Conservation (phyloP, 192 early-diverging fungal genomes). For the Umbelopsis vinacea region DNA sequence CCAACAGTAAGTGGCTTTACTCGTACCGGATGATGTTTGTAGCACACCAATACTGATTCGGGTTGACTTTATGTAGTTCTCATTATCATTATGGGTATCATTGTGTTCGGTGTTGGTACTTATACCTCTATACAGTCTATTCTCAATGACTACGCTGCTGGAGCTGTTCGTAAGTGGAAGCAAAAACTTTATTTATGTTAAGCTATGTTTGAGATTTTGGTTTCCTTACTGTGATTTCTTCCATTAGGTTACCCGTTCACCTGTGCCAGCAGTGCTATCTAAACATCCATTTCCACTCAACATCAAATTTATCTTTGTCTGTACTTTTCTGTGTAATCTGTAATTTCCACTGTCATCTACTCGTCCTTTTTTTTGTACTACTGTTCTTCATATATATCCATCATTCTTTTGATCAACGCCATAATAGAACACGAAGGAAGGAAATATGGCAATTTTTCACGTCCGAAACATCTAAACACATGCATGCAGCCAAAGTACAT, state of each 20-base stretch:
- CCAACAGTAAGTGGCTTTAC: background rate
- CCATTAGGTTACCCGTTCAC: conserved; percentile 3
- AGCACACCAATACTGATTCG: background rate
- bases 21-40: no score
- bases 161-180: conserved; percentile 18
- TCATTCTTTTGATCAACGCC: no score
- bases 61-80: background rate
- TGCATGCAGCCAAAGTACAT: no score
- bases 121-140: conserved; percentile 16
- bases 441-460: no score
- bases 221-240: background rate
- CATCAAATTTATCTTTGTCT: background rate
- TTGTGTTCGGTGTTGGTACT: conserved; percentile 5
- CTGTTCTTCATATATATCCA: no score
- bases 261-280: conserved; percentile 12
- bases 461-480: no score
- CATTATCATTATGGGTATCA: conserved; percentile 7
- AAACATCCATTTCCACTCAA: background rate
- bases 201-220: background rate
- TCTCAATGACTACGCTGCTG: background rate
- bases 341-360: no score
- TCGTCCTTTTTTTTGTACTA: no score
- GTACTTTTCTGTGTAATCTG: background rate
- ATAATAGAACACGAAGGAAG: no score
- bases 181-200: background rate